These are phyloP conservation scores for Wickerhamiella spandovensis DNA, from an alignment of 805 yeast genomes.

Conservation along the genomic window DNA sequence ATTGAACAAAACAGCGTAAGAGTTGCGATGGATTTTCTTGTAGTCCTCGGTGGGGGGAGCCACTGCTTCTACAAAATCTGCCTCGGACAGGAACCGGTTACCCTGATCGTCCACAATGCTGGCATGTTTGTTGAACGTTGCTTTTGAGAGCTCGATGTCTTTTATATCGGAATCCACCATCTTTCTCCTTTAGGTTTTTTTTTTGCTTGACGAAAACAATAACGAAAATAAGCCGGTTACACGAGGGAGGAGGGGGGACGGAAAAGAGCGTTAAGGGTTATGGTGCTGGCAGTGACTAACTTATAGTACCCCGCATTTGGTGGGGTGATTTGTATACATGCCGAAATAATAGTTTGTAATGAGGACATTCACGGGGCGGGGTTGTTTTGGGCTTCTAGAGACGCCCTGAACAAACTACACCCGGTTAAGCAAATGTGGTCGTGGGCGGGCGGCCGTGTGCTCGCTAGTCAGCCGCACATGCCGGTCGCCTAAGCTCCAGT, in stretches of 20 bases:
- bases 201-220: not conserved
- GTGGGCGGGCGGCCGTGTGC: no score
- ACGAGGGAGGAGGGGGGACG: not conserved
- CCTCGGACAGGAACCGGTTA: conserved; percentile 25
- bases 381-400: no score
- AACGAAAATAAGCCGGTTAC: not conserved
- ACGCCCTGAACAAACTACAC: no score
- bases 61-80: conserved; percentile 32
- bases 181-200: not conserved
- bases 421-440: no score
- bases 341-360: no score
- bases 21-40: conserved; percentile 40
- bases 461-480: no score
- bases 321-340: not conserved
- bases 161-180: not conserved
- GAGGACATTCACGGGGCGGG: not conserved
- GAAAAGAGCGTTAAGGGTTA: not conserved
- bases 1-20: conserved; percentile 61
- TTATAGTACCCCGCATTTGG: not conserved
- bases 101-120: conserved; percentile 17
- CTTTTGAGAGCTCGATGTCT: conserved; percentile 1
- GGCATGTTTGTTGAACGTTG: conserved; percentile 15
- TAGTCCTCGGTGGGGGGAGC: conserved; percentile 35
- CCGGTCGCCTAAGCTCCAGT: no score
- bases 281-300: not conserved